Evolutionary conservation across 2,329 filamentous ascomycete genomes (phyloP).

Genomic region (Eutypa lata): DNA sequence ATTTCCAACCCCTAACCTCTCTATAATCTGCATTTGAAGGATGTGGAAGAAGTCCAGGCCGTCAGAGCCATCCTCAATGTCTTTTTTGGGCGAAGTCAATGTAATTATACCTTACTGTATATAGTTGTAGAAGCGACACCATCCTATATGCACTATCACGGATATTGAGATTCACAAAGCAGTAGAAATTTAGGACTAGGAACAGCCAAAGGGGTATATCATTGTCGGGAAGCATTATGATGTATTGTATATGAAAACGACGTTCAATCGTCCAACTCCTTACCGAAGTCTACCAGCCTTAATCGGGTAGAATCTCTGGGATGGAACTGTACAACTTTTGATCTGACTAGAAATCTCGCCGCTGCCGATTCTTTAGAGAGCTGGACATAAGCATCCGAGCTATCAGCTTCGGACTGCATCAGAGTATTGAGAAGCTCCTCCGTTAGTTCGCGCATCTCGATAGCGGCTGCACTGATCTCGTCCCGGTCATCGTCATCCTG

Average conservation of each 20-base stretch:
- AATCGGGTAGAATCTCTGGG: slow-evolving; percentile 59
- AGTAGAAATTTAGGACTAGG: background rate
- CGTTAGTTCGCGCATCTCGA: slow-evolving; percentile 58
- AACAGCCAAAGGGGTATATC: background rate
- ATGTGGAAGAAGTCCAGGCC: too few relatives aligned
- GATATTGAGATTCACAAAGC: background rate
- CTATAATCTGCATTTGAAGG: too few relatives aligned
- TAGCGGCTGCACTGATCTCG: slow-evolving; percentile 48
- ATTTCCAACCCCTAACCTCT: too few relatives aligned
- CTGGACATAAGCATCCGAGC: slow-evolving; percentile 54
- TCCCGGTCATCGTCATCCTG: slow-evolving; percentile 33
- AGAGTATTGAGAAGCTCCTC: slow-evolving; percentile 60
- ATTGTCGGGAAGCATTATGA: background rate
- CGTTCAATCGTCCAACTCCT: slow-evolving; percentile 53
- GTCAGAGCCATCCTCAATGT: too few relatives aligned
- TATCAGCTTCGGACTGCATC: slow-evolving; percentile 51
- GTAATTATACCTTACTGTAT: too few relatives aligned
- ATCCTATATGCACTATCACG: background rate
- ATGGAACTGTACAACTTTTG: slow-evolving; percentile 65
- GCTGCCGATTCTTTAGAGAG: slow-evolving; percentile 60
- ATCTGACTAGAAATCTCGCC: slow-evolving; percentile 60
- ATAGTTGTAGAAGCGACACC: too few relatives aligned
- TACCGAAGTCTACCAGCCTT: slow-evolving; percentile 61
- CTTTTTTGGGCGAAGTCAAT: too few relatives aligned
- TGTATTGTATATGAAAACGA: background rate